These are phyloP conservation scores for Ascochyta pisi DNA, from an alignment of 2,329 filamentous ascomycete genomes.

Conservation along the genomic window DNA sequence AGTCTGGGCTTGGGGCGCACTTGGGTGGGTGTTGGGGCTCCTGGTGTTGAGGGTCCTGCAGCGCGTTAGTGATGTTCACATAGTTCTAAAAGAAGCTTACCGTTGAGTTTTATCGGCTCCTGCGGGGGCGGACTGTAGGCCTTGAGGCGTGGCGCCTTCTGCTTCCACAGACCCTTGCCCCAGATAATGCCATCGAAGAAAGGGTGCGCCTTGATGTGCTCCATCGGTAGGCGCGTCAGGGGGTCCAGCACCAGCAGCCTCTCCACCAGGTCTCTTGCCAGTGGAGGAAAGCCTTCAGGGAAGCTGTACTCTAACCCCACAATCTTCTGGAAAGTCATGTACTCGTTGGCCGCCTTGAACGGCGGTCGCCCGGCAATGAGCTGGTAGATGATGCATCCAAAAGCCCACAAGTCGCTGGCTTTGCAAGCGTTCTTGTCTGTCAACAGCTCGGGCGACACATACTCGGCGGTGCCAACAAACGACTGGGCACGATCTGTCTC, in stretches of 20 bases:
- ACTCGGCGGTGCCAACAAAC: conserved; percentile 97
- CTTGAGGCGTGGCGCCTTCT: conserved; percentile 85
- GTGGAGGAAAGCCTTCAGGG: conserved; percentile 82
- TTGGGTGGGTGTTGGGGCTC: conserved; percentile 30
- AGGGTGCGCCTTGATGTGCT: conserved; percentile 95
- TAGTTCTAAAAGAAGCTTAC: conserved; percentile 35
- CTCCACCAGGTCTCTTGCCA: conserved; percentile 89
- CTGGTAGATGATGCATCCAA: conserved; percentile 97
- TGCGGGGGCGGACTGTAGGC: conserved; percentile 79
- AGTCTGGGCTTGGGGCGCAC: conserved; percentile 70
- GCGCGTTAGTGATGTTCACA: conserved; percentile 27
- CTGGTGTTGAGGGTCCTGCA: conserved; percentile 36
- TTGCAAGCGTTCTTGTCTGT: conserved; percentile 98
- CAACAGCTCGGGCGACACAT: conserved; percentile 95
- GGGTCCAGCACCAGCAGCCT: conserved; percentile 90
- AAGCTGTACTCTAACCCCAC: conserved; percentile 94
- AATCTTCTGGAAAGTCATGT: conserved; percentile 98
- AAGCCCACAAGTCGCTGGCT: conserved; percentile 97
- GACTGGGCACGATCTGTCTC: conserved; percentile 83
- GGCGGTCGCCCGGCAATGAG: conserved; percentile 93
- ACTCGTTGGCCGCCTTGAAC: conserved; percentile 95
- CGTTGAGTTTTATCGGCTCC: conserved; percentile 65
- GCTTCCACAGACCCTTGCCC: conserved; percentile 85
- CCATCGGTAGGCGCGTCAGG: conserved; percentile 80
- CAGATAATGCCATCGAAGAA: conserved; percentile 91